Base-by-base conservation (phyloP, 306 rosid species). In the Astragalus glycyphyllos region DNA sequence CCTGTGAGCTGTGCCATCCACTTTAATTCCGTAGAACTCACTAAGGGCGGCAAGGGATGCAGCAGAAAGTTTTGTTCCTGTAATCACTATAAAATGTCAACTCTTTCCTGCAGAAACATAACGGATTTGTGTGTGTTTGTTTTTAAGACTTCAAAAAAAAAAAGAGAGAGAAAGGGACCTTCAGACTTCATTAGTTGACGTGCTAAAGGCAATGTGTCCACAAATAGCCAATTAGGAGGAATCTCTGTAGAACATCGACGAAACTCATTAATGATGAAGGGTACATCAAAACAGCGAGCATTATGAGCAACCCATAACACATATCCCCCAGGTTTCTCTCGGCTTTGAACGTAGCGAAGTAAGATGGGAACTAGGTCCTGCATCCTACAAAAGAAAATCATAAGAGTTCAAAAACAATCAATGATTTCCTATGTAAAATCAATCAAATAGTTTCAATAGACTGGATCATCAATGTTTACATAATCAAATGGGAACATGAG, bases 281-380 rank as follows among this genome's bases (percentile, higher is more conserved):
- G 99, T 34, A 90, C 96, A 49, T 94, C 99, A n/a, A 90, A 94
- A 78, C 0, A 0, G 7, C 92, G 90, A 84, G 87, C 95, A 81
- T 87, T 94, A 75, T 94, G 99, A 82, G 81, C 99, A 17, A 84
- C 89, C 60, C 71, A 82, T 73, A 94, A 63, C 41, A 84, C 86
- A 58, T 72, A 55, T 37, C 99, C 99, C 8, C 84, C 89, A 4
- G 88, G 92, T 70, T 89, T 83, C 79, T 86, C 85, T 16, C 87
- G 96, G 86, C 97, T 94, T 73, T 6, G 37, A 50, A 94, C 71
- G 10, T 81, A 94, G 38, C 73, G 84, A 54, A 87, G 58, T 73
- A 94, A 79, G 57, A 91, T 80, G 47, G 97, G 97, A 81, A 84
- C 68, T 49, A 90, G 75, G 7, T 94, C 99, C 77, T 79, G 57